Conservation (phyloP, 2,329 filamentous ascomycete species). For the Nemania serpens region DNA sequence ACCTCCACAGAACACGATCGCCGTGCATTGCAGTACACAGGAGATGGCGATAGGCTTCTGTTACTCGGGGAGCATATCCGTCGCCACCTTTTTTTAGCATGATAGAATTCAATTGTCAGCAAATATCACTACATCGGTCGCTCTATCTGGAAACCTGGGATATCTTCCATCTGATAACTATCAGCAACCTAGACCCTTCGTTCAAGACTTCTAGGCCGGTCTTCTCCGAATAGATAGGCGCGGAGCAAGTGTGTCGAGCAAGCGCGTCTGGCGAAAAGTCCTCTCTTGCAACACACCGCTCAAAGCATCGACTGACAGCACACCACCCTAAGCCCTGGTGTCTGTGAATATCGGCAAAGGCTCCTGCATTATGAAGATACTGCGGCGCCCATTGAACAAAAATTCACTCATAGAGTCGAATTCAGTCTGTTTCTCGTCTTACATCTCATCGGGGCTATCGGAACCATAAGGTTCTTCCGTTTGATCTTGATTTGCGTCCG, state of each 20-base stretch:
- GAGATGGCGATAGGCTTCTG: slow-evolving; percentile 11
- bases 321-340: background rate
- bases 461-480: slow-evolving; percentile 19
- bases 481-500: slow-evolving; percentile 6
- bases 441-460: slow-evolving; percentile 27
- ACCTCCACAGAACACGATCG: slow-evolving; percentile 8
- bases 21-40: slow-evolving; percentile 12
- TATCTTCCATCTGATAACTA: background rate
- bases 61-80: slow-evolving; percentile 1
- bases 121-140: slow-evolving; percentile 7
- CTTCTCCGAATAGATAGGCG: background rate
- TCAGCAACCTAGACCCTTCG: background rate
- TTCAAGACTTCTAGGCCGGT: background rate
- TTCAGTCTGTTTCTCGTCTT: background rate
- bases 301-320: background rate
- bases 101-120: slow-evolving; percentile 10
- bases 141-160: slow-evolving; percentile 3
- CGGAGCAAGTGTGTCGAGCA: background rate
- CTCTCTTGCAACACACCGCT: background rate
- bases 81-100: slow-evolving; percentile 10
- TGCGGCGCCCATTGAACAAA: background rate
- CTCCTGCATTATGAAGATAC: background rate
- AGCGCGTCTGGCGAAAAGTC: background rate
- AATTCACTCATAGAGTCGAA: background rate
- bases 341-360: background rate